Conservation (phyloP, 495 filamentous ascomycete species). For the Aspergillus conjunctus region DNA sequence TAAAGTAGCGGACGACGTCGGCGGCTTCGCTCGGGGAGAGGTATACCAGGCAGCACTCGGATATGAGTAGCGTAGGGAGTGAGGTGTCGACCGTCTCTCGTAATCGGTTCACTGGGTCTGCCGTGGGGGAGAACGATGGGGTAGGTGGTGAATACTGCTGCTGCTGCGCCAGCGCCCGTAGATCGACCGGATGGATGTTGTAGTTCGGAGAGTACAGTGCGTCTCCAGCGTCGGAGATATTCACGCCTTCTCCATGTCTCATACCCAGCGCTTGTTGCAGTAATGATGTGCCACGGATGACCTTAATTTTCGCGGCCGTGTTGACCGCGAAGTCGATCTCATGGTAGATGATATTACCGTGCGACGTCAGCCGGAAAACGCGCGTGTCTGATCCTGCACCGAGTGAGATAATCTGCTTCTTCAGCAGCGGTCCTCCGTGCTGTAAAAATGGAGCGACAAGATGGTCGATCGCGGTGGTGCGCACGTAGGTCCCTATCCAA, state of each 20-base stretch:
- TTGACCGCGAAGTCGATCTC: constrained; percentile 89
- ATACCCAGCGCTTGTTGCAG: constrained; percentile 33
- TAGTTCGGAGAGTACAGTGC: constrained; percentile 56
- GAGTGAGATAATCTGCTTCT: constrained; percentile 87
- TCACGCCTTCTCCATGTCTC: constrained; percentile 25
- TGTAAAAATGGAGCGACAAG: constrained; percentile 73
- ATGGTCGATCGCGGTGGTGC: constrained; percentile 82
- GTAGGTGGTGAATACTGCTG: not conserved
- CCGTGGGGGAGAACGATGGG: not conserved
- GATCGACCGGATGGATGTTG: constrained; percentile 78
- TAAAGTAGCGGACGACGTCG: constrained; percentile 68
- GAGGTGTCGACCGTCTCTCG: constrained; percentile 45
- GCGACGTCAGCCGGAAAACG: constrained; percentile 64
- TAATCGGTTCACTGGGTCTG: constrained; percentile 13
- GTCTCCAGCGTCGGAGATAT: constrained; percentile 41
- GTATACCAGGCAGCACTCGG: constrained; percentile 94
- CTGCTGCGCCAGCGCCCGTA: constrained; percentile 58
- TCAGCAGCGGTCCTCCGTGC: constrained; percentile 19
- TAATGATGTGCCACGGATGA: constrained; percentile 47
- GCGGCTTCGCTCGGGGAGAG: constrained; percentile 63
- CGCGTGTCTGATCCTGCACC: constrained; percentile 94
- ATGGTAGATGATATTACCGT: constrained; percentile 68
- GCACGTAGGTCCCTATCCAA: constrained; percentile 81
- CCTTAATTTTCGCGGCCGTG: constrained; percentile 61
- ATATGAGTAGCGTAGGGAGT: constrained; percentile 81